Evolutionary conservation across 164 flowering plant species (phyloP).

Genomic region (Stephania yunnanensis): DNA sequence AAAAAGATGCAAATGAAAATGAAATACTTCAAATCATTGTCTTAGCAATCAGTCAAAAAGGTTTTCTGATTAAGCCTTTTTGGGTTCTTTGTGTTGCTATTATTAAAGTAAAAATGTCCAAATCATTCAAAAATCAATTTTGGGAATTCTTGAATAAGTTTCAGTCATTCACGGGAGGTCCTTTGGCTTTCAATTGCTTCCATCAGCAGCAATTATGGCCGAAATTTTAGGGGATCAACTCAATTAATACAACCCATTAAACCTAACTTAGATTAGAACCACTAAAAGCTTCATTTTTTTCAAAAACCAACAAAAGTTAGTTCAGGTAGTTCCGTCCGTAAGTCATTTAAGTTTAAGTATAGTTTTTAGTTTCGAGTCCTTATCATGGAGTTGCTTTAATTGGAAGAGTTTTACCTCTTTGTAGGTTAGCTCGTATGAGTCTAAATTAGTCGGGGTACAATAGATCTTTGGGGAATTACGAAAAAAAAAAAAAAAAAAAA

Average conservation of each 20-base stretch:
- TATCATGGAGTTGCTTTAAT: no score
- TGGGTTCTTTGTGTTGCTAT: not conserved
- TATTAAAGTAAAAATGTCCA: not conserved
- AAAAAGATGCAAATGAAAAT: not conserved
- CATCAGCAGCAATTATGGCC: not conserved
- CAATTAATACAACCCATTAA: not conserved
- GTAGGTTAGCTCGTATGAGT: no score
- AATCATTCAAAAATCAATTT: not conserved
- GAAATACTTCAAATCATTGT: not conserved
- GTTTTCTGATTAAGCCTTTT: not conserved
- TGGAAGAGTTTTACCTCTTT: no score
- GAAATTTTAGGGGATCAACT: not conserved
- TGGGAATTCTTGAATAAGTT: not conserved
- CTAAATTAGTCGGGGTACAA: no score
- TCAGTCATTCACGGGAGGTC: not conserved
- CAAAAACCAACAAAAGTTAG: no score
- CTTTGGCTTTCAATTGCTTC: not conserved
- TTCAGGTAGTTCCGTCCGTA: no score
- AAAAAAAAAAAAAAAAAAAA: no score
- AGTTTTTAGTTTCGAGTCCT: no score
- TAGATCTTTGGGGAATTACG: no score
- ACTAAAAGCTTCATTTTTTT: no score
- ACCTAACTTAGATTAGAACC: no score
- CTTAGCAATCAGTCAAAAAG: not conserved
- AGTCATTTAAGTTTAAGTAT: no score